Evolutionary conservation across 2,329 filamentous ascomycete genomes (phyloP).

Genomic region (Talaromyces sp.): DNA sequence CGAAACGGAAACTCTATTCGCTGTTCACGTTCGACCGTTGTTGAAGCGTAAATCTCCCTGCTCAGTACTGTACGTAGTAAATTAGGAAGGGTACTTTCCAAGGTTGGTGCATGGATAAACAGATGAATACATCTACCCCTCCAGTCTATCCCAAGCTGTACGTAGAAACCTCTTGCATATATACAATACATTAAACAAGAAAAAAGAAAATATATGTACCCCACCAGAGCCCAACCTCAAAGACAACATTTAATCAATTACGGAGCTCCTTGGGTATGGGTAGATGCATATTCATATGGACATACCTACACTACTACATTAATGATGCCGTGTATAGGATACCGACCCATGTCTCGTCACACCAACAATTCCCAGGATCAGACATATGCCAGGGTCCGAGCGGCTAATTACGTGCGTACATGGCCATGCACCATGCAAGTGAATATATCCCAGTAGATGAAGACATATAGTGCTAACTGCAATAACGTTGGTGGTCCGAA

Average conservation of each 20-base stretch:
- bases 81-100: too few relatives aligned
- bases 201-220: not conserved
- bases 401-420: not conserved
- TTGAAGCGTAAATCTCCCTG: not conserved
- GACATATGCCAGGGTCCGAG: slow-evolving; percentile 6
- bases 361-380: not conserved
- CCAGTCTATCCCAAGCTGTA: not conserved
- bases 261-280: slow-evolving; percentile 1
- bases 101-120: not conserved
- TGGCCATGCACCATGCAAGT: not conserved
- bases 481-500: not conserved
- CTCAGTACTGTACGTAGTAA: not conserved
- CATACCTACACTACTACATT: not conserved
- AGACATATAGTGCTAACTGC: not conserved
- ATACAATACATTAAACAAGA: too few relatives aligned
- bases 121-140: not conserved
- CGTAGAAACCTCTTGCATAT: too few relatives aligned
- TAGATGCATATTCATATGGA: not conserved
- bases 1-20: not conserved
- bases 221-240: slow-evolving; percentile 5
- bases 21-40: not conserved
- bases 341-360: not conserved
- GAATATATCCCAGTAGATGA: not conserved
- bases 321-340: not conserved
- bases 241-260: not conserved